Base-by-base conservation (phyloP, 257 asterid species). In the Nicotiana noctiflora region DNA sequence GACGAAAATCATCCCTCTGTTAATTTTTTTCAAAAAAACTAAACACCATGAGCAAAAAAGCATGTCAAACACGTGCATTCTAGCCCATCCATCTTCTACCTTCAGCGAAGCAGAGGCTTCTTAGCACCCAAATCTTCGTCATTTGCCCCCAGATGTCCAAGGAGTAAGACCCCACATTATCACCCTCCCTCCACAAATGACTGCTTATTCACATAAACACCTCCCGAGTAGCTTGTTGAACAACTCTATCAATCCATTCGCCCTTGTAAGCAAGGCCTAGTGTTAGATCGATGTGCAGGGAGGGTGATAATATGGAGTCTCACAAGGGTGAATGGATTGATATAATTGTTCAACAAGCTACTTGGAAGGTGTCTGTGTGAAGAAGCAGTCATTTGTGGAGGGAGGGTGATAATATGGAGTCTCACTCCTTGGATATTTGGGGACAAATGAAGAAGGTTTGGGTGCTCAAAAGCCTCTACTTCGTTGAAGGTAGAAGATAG, bases 371-470 rank as follows among this genome's bases (percentile, higher is more conserved):
- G 84, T 77, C 90, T 89, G 59, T 82, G 90, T 76, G 92, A 82
- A 67, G 97, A 81, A n/a, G 90, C 81, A n/a, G 86, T 82, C 81
- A 82, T 79, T 68, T 88, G 93, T 40, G 95, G 81, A 83, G 90
- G 88, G 82, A 85, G 85, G 84, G 83, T 86, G 83, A 84, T 83
- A 52, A 74, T 89, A 79, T 82, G 89, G 82, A 90, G 92, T 83
- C 93, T 86, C 81, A 82, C 75, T 14, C 90, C 91, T 85, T 86
- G 97, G 79, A 86, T 37, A 51, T 89, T 84, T 17, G 88, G 92
- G 31, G 86, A 82, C 15, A 81, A 88, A 86, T 84, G 88, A 84
- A 74, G 90, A 82, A 84, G 80, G 81, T 74, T 79, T 32, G 88
- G 90, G 81, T 85, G 93, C 21, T 29, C 3, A 29, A 3, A 29